A percentile compares a stretch with the other conserved stretches of the same genome.
Conservation (phyloP, 2,329 filamentous ascomycete species). For the Aureobasidium lini region DNA sequence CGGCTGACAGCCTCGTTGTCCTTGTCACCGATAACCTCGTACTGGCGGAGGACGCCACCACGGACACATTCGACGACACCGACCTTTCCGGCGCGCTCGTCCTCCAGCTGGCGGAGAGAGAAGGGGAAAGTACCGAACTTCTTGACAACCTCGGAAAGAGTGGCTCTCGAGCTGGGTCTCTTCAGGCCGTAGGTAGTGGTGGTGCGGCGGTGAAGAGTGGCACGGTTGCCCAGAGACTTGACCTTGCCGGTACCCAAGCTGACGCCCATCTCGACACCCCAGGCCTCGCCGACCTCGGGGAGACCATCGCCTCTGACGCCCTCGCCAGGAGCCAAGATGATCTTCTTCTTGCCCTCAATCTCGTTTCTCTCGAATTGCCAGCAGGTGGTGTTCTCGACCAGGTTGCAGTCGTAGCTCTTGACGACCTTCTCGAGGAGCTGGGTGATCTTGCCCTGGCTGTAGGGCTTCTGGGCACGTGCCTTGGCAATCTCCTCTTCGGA, state of each 20-base stretch:
- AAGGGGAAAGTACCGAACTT: constrained; percentile 98
- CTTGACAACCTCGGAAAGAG: constrained; percentile 89
- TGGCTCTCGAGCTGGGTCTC: constrained; percentile 85
- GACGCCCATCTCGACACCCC: constrained; percentile 95
- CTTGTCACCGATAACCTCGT: constrained; percentile 93
- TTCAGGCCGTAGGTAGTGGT: constrained; percentile 88
- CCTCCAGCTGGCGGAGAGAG: constrained; percentile 91
- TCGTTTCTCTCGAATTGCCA: constrained; percentile 97
- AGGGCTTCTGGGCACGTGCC: constrained; percentile 69
- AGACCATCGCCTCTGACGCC: constrained; percentile 84
- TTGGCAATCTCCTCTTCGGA: constrained; percentile 95
- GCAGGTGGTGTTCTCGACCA: constrained; percentile 96
- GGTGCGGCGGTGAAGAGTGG: constrained; percentile 90
- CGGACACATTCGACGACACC: constrained; percentile 95
- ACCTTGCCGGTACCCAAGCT: constrained; percentile 89
- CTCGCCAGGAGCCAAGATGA: constrained; percentile 80
- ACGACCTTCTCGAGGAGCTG: constrained; percentile 82
- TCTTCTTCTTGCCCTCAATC: constrained; percentile 97
- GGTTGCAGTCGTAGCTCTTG: constrained; percentile 81
- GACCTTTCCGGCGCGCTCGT: constrained; percentile 91
- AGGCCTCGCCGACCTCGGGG: constrained; percentile 85
- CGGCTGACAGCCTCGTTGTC: constrained; percentile 78
- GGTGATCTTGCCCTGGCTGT: constrained; percentile 80
- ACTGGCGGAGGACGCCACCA: constrained; percentile 84
- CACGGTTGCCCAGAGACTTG: constrained; percentile 79